These are phyloP conservation scores for Botryotinia convoluta DNA, from an alignment of 2,329 filamentous ascomycete genomes.

Conservation along the genomic window DNA sequence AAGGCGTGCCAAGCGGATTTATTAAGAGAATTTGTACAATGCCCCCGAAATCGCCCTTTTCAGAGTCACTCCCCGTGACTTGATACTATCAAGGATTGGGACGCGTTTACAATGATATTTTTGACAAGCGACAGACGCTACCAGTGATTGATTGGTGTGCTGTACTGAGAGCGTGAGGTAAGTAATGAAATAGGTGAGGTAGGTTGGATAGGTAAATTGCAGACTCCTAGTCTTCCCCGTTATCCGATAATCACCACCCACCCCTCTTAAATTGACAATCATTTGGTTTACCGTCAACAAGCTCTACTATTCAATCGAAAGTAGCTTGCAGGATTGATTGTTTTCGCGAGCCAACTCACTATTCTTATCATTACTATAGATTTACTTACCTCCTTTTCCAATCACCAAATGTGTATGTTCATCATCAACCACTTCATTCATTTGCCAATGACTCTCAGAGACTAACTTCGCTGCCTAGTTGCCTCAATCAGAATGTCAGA, in stretches of 20 bases:
- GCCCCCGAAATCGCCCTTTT: background rate
- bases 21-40: background rate
- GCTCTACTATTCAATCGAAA: background rate
- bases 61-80: background rate
- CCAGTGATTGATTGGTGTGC: background rate
- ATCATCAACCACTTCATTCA: background rate
- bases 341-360: background rate
- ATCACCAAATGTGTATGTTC: background rate
- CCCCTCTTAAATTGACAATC: background rate
- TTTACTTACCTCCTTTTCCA: background rate
- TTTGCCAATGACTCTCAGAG: background rate
- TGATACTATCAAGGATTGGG: background rate
- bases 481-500: background rate
- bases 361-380: background rate
- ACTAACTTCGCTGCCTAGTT: background rate
- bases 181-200: background rate
- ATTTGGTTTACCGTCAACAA: background rate
- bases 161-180: slow-evolving; percentile 2
- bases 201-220: background rate
- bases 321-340: background rate
- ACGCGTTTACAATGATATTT: background rate
- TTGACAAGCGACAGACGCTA: slow-evolving; percentile 9
- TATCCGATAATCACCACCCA: slow-evolving; percentile 1
- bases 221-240: background rate
- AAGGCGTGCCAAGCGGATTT: background rate